These are phyloP conservation scores for Colletotrichum sansevieriae DNA, from an alignment of 2,329 filamentous ascomycete species.

Conservation along the genomic window DNA sequence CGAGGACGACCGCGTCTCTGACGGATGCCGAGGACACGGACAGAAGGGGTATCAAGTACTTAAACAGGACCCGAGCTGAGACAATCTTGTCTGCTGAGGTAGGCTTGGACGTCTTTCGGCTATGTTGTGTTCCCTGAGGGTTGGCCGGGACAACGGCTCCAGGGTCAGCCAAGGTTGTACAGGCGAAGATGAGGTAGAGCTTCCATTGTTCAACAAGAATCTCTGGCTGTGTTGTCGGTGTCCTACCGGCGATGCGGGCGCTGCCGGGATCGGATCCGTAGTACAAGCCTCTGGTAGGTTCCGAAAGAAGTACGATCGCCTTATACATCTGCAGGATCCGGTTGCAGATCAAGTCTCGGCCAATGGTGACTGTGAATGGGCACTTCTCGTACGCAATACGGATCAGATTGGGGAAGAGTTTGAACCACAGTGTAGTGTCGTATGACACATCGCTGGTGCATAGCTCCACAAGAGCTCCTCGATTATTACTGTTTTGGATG, in stretches of 20 bases:
- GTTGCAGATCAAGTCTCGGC: constrained; percentile 92
- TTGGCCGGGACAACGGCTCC: constrained; percentile 73
- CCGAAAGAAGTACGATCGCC: constrained; percentile 82
- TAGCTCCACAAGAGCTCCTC: constrained; percentile 90
- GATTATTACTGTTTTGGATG: constrained; percentile 84
- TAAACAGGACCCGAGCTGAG: constrained; percentile 90
- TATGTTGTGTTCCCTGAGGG: constrained; percentile 76
- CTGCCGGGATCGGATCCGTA: constrained; percentile 72
- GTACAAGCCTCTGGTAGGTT: constrained; percentile 75
- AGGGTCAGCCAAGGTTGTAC: constrained; percentile 90
- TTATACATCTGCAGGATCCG: constrained; percentile 94
- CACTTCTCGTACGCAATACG: constrained; percentile 91
- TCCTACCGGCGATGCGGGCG: constrained; percentile 64
- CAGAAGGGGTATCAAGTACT: constrained; percentile 89
- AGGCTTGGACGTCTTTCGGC: constrained; percentile 82
- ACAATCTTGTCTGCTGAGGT: constrained; percentile 82
- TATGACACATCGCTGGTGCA: constrained; percentile 97
- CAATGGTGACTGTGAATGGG: constrained; percentile 90
- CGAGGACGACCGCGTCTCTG: constrained; percentile 89
- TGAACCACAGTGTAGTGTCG: constrained; percentile 96
- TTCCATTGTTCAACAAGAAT: constrained; percentile 98
- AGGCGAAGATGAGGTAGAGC: constrained; percentile 95
- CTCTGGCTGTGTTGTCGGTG: constrained; percentile 81
- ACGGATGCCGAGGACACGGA: constrained; percentile 84
- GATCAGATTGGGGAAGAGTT: constrained; percentile 96